Conservation (phyloP, 345 rosid species). For the Salix purpurea region DNA sequence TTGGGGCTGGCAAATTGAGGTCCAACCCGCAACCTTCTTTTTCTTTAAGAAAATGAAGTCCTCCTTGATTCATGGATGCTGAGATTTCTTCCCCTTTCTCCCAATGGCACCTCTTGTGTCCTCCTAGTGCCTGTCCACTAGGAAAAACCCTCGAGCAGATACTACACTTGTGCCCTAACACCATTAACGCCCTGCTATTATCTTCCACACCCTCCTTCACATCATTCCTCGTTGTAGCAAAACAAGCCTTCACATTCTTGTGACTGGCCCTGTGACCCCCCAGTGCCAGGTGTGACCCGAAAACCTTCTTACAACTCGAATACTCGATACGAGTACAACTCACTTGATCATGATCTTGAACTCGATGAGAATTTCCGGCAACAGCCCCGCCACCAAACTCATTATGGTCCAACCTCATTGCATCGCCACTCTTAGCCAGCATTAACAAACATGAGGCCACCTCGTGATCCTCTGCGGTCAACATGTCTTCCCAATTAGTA, state of each 20-base stretch:
- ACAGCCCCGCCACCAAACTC: not conserved
- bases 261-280: conserved; percentile 91
- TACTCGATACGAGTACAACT: conserved; percentile 47
- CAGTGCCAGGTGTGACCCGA: conserved; percentile 77
- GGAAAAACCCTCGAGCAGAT: conserved; percentile 58
- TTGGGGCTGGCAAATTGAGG: conserved; percentile 63
- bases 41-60: conserved; percentile 7
- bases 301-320: conserved; percentile 79
- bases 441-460: conserved; percentile 63
- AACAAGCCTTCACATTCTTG: conserved; percentile 79
- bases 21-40: conserved; percentile 38
- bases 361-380: not conserved
- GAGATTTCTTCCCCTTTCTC: conserved; percentile 60
- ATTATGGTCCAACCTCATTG: not conserved
- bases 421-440: conserved; percentile 32
- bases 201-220: not conserved
- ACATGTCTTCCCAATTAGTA: not conserved
- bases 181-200: not conserved
- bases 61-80: conserved; percentile 3
- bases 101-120: conserved; percentile 96
- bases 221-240: conserved; percentile 41
- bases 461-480: conserved; percentile 62
- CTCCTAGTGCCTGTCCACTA: conserved; percentile 85
- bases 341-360: conserved; percentile 14
- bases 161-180: conserved; percentile 38